A percentile compares a stretch with the other conserved stretches of the same genome.
Conservation (phyloP, 2,329 filamentous ascomycete genomes). For the Bretziella fagacearum region DNA sequence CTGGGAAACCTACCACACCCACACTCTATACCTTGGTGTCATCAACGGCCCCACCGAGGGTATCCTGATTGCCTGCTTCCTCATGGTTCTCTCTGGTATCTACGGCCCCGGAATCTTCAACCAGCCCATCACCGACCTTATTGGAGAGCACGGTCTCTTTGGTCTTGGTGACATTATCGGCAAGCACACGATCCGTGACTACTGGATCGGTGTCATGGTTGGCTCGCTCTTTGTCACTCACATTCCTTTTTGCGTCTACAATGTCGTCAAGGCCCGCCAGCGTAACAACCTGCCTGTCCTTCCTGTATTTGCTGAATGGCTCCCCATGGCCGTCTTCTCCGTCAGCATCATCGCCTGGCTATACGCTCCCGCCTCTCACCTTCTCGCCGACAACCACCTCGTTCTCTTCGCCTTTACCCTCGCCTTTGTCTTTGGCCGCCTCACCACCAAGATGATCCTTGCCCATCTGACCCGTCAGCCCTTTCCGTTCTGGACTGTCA, state of each 20-base stretch:
- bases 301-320: constrained; percentile 86
- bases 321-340: constrained; percentile 72
- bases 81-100: constrained; percentile 77
- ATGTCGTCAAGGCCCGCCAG: constrained; percentile 64
- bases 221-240: constrained; percentile 52
- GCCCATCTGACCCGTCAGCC: constrained; percentile 85
- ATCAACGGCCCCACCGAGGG: constrained; percentile 97
- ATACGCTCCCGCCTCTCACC: constrained; percentile 69
- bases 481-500: constrained; percentile 91
- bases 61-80: constrained; percentile 65
- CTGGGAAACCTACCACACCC: constrained; percentile 98
- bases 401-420: constrained; percentile 85
- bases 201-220: constrained; percentile 65
- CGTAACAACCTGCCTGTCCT: constrained; percentile 55
- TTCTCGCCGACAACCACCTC: constrained; percentile 71
- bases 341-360: constrained; percentile 65
- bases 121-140: constrained; percentile 49
- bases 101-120: constrained; percentile 83
- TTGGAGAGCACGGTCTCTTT: constrained; percentile 37
- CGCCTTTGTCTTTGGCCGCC: constrained; percentile 91
- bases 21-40: constrained; percentile 87
- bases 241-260: constrained; percentile 74
- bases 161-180: constrained; percentile 44
- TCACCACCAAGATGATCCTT: constrained; percentile 98
- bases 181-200: constrained; percentile 60